These are phyloP conservation scores for Pythium volutum DNA, from an alignment of 352 stramenopile genomes.

Conservation along the genomic window DNA sequence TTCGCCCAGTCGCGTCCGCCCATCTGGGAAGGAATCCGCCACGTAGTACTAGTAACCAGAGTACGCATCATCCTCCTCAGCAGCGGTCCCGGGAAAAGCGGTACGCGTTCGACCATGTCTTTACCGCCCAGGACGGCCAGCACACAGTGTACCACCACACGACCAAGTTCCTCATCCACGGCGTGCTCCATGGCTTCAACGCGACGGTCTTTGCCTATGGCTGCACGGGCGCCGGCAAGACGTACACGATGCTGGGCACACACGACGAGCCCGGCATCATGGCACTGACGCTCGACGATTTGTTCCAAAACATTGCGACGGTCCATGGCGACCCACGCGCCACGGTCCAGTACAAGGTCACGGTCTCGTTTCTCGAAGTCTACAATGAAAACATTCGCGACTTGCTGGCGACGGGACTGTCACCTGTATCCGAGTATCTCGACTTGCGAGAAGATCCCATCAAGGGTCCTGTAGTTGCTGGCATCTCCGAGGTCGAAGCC, in stretches of 20 bases:
- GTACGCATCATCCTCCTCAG: background rate
- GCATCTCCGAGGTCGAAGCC: conserved; percentile 85
- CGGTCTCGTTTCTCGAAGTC: conserved; percentile 88
- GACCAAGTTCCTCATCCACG: conserved; percentile 86
- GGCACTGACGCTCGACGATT: conserved; percentile 77
- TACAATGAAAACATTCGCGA: conserved; percentile 95
- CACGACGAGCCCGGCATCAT: conserved; percentile 85
- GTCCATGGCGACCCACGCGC: conserved; percentile 30
- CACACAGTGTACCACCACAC: conserved; percentile 84
- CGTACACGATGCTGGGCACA: conserved; percentile 90
- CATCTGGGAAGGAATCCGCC: background rate
- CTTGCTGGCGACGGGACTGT: conserved; percentile 42
- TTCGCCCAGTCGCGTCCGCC: conserved; percentile 32
- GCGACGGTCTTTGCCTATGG: conserved; percentile 92
- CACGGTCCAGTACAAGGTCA: conserved; percentile 58
- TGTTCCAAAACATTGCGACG: conserved; percentile 72
- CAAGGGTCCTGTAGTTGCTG: conserved; percentile 76
- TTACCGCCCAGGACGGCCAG: conserved; percentile 62
- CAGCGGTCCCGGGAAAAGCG: conserved; percentile 63
- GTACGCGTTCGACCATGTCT: conserved; percentile 91
- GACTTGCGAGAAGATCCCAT: conserved; percentile 87
- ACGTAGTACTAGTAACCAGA: background rate
- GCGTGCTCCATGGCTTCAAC: conserved; percentile 87
- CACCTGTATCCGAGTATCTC: conserved; percentile 40
- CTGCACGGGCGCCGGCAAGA: conserved; percentile 88